These are phyloP conservation scores for Artemisia annua DNA, from an alignment of 129 eudicot species.

Conservation along the genomic window DNA sequence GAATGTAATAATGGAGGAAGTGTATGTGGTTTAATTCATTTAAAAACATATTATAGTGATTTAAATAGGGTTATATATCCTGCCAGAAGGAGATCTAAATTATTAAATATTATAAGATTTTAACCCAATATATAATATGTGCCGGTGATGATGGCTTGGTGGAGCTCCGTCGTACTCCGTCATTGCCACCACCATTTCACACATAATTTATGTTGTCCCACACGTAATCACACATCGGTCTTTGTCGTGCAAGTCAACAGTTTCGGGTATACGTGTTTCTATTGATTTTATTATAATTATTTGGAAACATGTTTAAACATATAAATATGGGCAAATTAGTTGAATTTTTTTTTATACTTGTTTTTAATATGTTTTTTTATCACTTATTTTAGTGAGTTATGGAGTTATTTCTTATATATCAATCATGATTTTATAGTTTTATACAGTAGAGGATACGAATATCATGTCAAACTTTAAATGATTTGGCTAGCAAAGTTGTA, in stretches of 20 bases:
- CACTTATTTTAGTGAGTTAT: too few relatives aligned
- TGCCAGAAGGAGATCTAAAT: not conserved
- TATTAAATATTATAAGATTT: not conserved
- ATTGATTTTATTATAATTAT: too few relatives aligned
- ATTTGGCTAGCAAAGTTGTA: too few relatives aligned
- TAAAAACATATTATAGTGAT: not conserved
- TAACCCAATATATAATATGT: not conserved
- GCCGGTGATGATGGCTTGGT: not conserved
- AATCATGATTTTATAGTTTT: too few relatives aligned
- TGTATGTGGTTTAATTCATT: not conserved
- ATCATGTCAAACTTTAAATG: too few relatives aligned
- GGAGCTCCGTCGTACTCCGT: not conserved
- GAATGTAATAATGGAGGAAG: slow-evolving; percentile 1
- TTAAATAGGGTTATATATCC: not conserved
- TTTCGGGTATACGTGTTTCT: not conserved
- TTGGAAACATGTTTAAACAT: too few relatives aligned
- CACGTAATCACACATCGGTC: not conserved
- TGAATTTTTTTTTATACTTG: too few relatives aligned
- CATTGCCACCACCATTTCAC: not conserved
- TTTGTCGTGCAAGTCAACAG: not conserved
- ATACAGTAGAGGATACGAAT: too few relatives aligned
- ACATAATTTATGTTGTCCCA: not conserved
- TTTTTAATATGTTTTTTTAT: too few relatives aligned
- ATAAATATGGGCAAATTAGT: too few relatives aligned
- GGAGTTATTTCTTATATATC: too few relatives aligned